A percentile compares a stretch with the other conserved stretches of the same genome.
These are phyloP conservation scores for Jamesozyma lodderae DNA, from an alignment of 805 yeast species.

Conservation along the genomic window DNA sequence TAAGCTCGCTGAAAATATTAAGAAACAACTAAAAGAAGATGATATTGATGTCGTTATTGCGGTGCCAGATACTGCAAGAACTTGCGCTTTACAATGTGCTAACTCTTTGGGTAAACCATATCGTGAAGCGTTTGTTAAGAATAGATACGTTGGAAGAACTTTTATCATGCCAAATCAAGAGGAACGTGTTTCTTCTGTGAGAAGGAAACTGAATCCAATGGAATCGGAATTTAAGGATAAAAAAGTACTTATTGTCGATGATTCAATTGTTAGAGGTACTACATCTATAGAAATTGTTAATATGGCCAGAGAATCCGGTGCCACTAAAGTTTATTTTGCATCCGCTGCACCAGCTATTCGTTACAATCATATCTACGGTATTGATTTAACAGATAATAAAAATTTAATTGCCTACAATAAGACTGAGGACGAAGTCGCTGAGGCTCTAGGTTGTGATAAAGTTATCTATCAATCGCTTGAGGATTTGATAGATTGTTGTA, in stretches of 20 bases:
- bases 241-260: conserved; percentile 86
- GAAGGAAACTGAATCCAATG: conserved; percentile 95
- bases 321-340: conserved; percentile 88
- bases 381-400: conserved; percentile 90
- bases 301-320: conserved; percentile 99
- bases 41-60: conserved; percentile 92
- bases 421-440: conserved; percentile 64
- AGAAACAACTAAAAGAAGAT: conserved; percentile 37
- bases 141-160: conserved; percentile 94
- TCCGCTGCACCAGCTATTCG: conserved; percentile 98
- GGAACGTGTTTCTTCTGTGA: conserved; percentile 86
- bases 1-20: conserved; percentile 69
- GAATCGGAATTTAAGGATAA: conserved; percentile 79
- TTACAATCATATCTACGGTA: conserved; percentile 92
- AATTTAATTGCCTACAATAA: conserved; percentile 85
- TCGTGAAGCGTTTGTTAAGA: conserved; percentile 95
- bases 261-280: conserved; percentile 95
- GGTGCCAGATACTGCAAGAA: conserved; percentile 97
- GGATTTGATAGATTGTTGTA: conserved; percentile 77
- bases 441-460: conserved; percentile 78
- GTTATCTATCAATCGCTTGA: conserved; percentile 82
- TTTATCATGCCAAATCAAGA: conserved; percentile 97
- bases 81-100: conserved; percentile 88
- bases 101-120: conserved; percentile 71
- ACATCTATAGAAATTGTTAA: conserved; percentile 92